phyloP scores from a whole-genome alignment of 768 basidiomycete species.

The Cystofilobasidium macerans region DNA sequence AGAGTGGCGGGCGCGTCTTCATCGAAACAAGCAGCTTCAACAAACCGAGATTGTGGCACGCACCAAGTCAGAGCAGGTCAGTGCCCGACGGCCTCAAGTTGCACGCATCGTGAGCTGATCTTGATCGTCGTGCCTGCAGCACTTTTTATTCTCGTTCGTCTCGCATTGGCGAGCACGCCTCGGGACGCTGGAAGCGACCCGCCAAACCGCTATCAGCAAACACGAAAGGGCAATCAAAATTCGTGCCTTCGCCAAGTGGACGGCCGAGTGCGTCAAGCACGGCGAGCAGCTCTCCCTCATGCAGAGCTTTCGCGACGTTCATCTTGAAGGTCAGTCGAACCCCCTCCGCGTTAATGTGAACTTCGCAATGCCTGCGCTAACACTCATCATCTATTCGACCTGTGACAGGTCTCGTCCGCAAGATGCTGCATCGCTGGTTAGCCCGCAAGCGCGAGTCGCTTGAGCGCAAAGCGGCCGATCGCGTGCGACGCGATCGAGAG shows the following conservation, averaged over 20 bases:
- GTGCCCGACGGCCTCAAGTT: neutral
- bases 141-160: neutral
- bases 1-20: neutral
- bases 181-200: neutral
- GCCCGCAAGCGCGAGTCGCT: neutral
- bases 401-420: neutral
- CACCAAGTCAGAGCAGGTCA: neutral
- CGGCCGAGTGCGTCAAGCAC: conserved; percentile 50
- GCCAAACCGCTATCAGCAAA: neutral
- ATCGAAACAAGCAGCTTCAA: neutral
- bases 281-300: conserved; percentile 64
- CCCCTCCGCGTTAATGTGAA: neutral
- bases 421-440: conserved; percentile 8
- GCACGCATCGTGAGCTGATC: neutral
- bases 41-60: neutral
- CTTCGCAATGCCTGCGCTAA: neutral
- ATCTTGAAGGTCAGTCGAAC: conserved; percentile 55
- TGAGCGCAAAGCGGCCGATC: conserved; percentile 52
- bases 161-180: neutral
- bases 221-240: neutral
- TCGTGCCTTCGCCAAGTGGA: conserved; percentile 58
- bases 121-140: neutral
- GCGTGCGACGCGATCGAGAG: conserved; percentile 54
- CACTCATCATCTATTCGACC: neutral
- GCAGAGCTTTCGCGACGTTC: conserved; percentile 70